Evolutionary conservation across 73 alveolate genomes (phyloP), one percentile per base, ranked within the genome.

Genomic region (Loxodes magnus): DNA sequence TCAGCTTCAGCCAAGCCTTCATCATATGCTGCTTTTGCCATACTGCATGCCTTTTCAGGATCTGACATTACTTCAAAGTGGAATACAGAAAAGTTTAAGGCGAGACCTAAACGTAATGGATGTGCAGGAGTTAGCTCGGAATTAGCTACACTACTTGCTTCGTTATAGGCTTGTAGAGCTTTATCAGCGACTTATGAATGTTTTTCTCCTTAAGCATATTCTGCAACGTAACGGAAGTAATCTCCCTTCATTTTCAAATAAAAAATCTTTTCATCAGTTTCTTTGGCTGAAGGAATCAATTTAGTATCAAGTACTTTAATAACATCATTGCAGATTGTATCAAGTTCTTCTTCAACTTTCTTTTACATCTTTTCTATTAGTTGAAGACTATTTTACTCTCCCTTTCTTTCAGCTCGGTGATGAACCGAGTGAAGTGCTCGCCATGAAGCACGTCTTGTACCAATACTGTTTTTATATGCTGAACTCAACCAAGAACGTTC

Each of bases 41-140:
- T 59, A 24, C 46, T 51, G 55, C 84, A 77, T 6, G 97, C 97
- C 62, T 71, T 64, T 22, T 57, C 57, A 15, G 89, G 73, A 53
- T 77, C 90, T 20, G 61, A 51, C 68, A 75, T 50, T 10, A 82
- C 85, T 67, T 87, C 97, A 71, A 81, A 87, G 62, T 79, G 63
- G 63, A 82, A 87, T 5, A 87, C 77, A 15, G 94, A 82, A 64
- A 56, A 70, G 71, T 87, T 81, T 28, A 87, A 67, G 1, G 78
- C 74, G 24, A 87, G 67, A 10, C 94, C 92, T 49, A 87, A 59
- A 33, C 60, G 53, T 44, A 51, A 56, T 15, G 76, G 49, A 67
- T 87, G 65, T 55, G 70, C 55, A 14, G 89, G 80, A 33, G 72
- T 68, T 7, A 87, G 51, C 21, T 74, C 87, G 15, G 56, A 25